Conservation (phyloP, 352 stramenopile species). For the Pythium grandisporangium region DNA sequence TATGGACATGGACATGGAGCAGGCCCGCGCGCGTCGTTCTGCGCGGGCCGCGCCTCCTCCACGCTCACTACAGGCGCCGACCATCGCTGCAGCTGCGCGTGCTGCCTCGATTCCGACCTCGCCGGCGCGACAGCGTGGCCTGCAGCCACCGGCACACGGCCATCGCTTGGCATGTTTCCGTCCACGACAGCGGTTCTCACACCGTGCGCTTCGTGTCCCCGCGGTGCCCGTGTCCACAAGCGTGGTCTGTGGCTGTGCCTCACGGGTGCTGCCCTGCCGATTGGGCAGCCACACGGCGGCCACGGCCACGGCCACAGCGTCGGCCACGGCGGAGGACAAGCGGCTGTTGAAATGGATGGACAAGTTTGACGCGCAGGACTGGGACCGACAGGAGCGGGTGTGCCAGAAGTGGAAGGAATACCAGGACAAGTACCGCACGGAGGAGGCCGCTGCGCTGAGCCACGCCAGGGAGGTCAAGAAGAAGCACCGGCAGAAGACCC, state of each 20-base stretch:
- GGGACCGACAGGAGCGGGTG: constrained; percentile 29
- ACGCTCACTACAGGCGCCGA: background rate
- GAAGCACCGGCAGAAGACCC: too few relatives aligned
- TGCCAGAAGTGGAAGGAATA: constrained; percentile 70
- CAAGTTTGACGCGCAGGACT: constrained; percentile 44
- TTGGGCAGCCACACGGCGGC: background rate
- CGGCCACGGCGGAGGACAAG: constrained; percentile 18
- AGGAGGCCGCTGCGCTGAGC: too few relatives aligned
- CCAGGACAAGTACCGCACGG: constrained; percentile 42
- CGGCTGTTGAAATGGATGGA: constrained; percentile 44
- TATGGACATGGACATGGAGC: background rate
- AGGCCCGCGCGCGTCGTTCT: background rate
- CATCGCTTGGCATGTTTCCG: constrained; percentile 54
- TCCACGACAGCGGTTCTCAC: constrained; percentile 42
- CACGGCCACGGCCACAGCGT: constrained; percentile 6
- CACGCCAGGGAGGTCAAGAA: too few relatives aligned
- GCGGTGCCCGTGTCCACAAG: background rate
- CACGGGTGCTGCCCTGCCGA: constrained; percentile 9
- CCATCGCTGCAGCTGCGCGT: background rate
- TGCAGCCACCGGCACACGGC: constrained; percentile 19
- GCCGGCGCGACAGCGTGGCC: background rate
- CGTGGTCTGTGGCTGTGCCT: constrained; percentile 9
- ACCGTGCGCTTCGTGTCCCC: background rate
- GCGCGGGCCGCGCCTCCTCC: background rate
- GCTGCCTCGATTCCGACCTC: background rate